A percentile compares a stretch with the other conserved stretches of the same genome.
These are phyloP conservation scores for Stemphylium lycopersici DNA, from an alignment of 2,329 filamentous ascomycete species.

Conservation along the genomic window DNA sequence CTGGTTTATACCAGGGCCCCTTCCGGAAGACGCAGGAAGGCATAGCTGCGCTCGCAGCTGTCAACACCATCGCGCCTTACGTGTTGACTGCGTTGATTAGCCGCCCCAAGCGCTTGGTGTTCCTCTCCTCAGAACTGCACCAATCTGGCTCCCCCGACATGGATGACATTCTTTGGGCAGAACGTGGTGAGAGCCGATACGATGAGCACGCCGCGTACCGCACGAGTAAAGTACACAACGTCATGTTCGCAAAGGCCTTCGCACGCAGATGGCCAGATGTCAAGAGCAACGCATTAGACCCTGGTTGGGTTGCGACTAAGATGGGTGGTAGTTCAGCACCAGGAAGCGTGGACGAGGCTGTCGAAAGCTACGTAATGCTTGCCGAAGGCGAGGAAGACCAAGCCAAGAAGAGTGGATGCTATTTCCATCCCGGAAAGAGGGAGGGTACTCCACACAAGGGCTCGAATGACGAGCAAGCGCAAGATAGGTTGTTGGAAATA, in stretches of 20 bases:
- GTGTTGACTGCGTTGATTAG: slow-evolving; percentile 60
- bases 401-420: slow-evolving; percentile 46
- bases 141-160: slow-evolving; percentile 53
- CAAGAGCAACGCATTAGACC: slow-evolving; percentile 57
- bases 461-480: slow-evolving; percentile 47
- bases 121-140: slow-evolving; percentile 60
- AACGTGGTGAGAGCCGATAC: slow-evolving; percentile 44
- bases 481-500: slow-evolving; percentile 54
- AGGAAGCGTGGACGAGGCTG: slow-evolving; percentile 55
- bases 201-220: slow-evolving; percentile 54
- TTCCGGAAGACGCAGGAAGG: slow-evolving; percentile 54
- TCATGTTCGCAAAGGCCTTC: slow-evolving; percentile 63
- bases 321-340: slow-evolving; percentile 59
- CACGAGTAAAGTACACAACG: slow-evolving; percentile 63
- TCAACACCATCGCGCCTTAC: slow-evolving; percentile 65
- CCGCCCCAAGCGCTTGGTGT: slow-evolving; percentile 59
- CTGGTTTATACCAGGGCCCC: slow-evolving; percentile 56
- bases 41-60: slow-evolving; percentile 59
- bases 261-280: slow-evolving; percentile 55
- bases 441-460: slow-evolving; percentile 36
- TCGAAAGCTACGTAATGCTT: slow-evolving; percentile 57
- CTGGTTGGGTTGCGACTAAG: slow-evolving; percentile 63
- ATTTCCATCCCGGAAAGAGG: slow-evolving; percentile 46
- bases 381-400: slow-evolving; percentile 49
- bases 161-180: slow-evolving; percentile 50